These are phyloP conservation scores for Ceratorhiza oryzae-sativae DNA, from an alignment of 1,284 basidiomycete species.

Conservation along the genomic window DNA sequence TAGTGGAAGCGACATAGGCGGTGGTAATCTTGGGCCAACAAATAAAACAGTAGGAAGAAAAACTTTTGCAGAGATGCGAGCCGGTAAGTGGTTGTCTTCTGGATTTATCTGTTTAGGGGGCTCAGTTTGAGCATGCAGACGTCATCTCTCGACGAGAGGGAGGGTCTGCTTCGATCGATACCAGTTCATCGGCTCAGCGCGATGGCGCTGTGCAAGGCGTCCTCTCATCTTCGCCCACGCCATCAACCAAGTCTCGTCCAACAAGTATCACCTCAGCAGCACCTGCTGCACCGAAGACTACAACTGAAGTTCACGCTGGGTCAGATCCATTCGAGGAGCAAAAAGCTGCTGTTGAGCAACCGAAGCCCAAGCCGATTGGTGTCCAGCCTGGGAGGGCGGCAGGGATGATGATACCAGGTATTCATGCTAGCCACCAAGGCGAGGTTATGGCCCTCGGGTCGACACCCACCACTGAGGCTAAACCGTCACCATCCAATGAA, in stretches of 20 bases:
- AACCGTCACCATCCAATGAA: background rate
- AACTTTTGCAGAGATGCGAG: conserved; percentile 43
- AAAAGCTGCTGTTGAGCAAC: conserved; percentile 1
- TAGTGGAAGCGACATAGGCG: conserved; percentile 25
- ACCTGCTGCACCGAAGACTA: conserved; percentile 38
- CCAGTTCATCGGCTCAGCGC: conserved; percentile 17
- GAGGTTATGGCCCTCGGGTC: conserved; percentile 44
- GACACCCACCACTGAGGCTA: conserved; percentile 8
- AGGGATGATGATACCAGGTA: conserved; percentile 45
- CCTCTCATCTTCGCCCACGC: background rate
- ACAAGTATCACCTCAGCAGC: conserved; percentile 24
- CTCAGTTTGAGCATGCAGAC: background rate
- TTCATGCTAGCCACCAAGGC: conserved; percentile 43
- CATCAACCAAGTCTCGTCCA: conserved; percentile 9
- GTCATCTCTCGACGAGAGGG: conserved; percentile 39
- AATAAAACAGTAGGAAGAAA: conserved; percentile 29
- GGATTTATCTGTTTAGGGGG: background rate
- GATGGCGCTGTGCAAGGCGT: background rate
- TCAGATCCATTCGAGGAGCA: conserved; percentile 15
- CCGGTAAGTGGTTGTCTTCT: background rate
- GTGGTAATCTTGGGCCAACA: background rate
- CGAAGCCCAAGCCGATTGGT: conserved; percentile 37
- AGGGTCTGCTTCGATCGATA: background rate
- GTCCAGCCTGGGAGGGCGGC: conserved; percentile 42
- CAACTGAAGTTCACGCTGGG: conserved; percentile 37